These are phyloP conservation scores for Furcasterigmium sp. DNA, from an alignment of 2,329 filamentous ascomycete species.

Conservation along the genomic window DNA sequence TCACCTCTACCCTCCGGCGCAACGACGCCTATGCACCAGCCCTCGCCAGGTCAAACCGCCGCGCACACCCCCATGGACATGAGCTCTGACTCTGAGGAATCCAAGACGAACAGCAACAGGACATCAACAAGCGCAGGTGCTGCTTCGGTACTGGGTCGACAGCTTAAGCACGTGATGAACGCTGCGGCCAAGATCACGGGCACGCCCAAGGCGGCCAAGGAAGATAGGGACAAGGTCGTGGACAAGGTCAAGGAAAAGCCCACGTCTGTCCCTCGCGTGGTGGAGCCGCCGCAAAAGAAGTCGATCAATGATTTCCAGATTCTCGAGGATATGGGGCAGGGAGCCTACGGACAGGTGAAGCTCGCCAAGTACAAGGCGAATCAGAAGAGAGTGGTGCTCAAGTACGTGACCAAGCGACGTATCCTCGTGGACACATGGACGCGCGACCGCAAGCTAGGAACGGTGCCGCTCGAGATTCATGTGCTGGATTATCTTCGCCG, in stretches of 20 bases:
- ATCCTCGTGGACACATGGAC: slow-evolving; percentile 99
- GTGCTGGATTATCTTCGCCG: slow-evolving; percentile 88
- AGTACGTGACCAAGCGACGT: slow-evolving; percentile 94
- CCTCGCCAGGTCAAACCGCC: slow-evolving; percentile 68
- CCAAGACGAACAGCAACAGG: slow-evolving; percentile 22
- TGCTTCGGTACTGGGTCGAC: slow-evolving; percentile 45
- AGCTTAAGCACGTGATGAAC: slow-evolving; percentile 50
- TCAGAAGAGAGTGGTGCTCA: slow-evolving; percentile 83
- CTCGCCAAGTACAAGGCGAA: slow-evolving; percentile 79
- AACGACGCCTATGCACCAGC: slow-evolving; percentile 70
- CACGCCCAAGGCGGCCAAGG: slow-evolving; percentile 23
- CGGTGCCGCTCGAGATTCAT: slow-evolving; percentile 94
- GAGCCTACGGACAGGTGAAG: slow-evolving; percentile 96
- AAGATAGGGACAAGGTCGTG: slow-evolving; percentile 26
- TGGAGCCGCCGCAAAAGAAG: slow-evolving; percentile 57
- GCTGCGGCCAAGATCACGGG: slow-evolving; percentile 50
- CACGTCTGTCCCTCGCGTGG: slow-evolving; percentile 26
- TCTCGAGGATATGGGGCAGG: slow-evolving; percentile 96
- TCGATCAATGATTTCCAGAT: slow-evolving; percentile 87
- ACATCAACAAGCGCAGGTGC: slow-evolving; percentile 14
- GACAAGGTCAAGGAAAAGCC: slow-evolving; percentile 13
- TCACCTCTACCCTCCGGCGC: slow-evolving; percentile 59
- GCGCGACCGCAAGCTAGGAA: slow-evolving; percentile 84
- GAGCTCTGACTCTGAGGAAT: slow-evolving; percentile 46
- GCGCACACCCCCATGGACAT: slow-evolving; percentile 53